Conservation (phyloP, 2,329 filamentous ascomycete species). For the Aspergillus aculeatus region DNA sequence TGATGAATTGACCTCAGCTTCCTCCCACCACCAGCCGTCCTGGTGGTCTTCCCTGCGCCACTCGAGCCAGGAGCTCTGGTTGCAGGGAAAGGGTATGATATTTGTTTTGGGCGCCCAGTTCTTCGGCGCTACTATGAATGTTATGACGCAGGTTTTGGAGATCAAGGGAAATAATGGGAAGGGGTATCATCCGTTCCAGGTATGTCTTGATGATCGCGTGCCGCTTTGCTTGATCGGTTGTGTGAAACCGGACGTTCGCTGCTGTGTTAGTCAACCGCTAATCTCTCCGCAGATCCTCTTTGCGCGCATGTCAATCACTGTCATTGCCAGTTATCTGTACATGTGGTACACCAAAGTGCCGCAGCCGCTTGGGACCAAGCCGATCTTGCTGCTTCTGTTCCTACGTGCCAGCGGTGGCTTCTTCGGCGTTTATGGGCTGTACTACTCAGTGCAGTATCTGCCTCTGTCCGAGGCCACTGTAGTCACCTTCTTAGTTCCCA, state of each 20-base stretch:
- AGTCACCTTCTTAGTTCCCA: slow-evolving; percentile 81
- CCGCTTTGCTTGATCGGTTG: not conserved
- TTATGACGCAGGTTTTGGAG: slow-evolving; percentile 74
- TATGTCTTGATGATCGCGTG: slow-evolving; percentile 23
- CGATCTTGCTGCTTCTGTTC: slow-evolving; percentile 67
- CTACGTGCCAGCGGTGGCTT: slow-evolving; percentile 68
- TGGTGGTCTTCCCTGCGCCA: slow-evolving; percentile 23
- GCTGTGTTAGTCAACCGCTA: not conserved
- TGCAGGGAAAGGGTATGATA: slow-evolving; percentile 67
- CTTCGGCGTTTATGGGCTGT: slow-evolving; percentile 79
- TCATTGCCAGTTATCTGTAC: slow-evolving; percentile 64
- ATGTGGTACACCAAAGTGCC: slow-evolving; percentile 71
- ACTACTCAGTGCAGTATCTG: slow-evolving; percentile 72
- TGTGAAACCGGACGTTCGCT: not conserved
- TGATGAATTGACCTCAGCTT: not conserved
- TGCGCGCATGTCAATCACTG: slow-evolving; percentile 72
- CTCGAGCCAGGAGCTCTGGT: slow-evolving; percentile 49
- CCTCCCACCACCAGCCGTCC: slow-evolving; percentile 11
- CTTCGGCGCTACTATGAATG: slow-evolving; percentile 83
- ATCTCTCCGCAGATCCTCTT: slow-evolving; percentile 62
- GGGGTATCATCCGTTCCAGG: slow-evolving; percentile 76
- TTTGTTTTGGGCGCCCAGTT: slow-evolving; percentile 74
- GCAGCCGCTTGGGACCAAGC: slow-evolving; percentile 65
- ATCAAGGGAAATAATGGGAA: slow-evolving; percentile 63
- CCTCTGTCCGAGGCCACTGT: slow-evolving; percentile 85